These are phyloP conservation scores for Capronia coronata DNA, from an alignment of 2,329 filamentous ascomycete species.

Conservation along the genomic window DNA sequence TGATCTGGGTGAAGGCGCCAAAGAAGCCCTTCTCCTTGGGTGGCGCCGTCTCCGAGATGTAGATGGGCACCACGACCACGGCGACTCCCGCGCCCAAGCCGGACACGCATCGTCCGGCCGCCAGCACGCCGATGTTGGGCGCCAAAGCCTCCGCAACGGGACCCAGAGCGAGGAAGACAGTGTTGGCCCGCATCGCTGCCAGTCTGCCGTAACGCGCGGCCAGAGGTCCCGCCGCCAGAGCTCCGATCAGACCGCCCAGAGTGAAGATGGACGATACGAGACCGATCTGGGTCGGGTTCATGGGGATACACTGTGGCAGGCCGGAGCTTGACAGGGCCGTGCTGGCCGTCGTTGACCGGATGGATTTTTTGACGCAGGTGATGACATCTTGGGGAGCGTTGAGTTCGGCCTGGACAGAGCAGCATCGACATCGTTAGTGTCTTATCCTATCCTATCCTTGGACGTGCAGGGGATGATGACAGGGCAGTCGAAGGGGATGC, in stretches of 20 bases:
- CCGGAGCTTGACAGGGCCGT: slow-evolving; percentile 58
- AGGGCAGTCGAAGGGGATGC: neutral
- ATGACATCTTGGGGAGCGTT: slow-evolving; percentile 94
- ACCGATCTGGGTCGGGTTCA: slow-evolving; percentile 75
- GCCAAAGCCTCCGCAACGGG: slow-evolving; percentile 70
- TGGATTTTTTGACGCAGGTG: slow-evolving; percentile 65
- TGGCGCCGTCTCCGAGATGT: slow-evolving; percentile 87
- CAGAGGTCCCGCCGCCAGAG: slow-evolving; percentile 69
- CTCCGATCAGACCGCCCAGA: slow-evolving; percentile 76
- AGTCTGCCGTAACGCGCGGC: slow-evolving; percentile 71
- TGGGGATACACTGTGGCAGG: slow-evolving; percentile 81
- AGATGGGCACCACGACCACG: slow-evolving; percentile 89
- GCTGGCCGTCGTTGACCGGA: slow-evolving; percentile 30
- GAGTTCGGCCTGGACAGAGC: slow-evolving; percentile 64
- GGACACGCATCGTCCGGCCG: slow-evolving; percentile 68
- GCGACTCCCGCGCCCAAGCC: slow-evolving; percentile 81
- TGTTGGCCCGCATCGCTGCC: slow-evolving; percentile 69
- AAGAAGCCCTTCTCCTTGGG: slow-evolving; percentile 71
- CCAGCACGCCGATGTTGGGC: slow-evolving; percentile 59
- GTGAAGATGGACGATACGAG: slow-evolving; percentile 91
- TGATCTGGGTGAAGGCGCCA: slow-evolving; percentile 78
- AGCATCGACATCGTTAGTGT: neutral
- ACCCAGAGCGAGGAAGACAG: slow-evolving; percentile 68
- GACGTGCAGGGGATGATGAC: neutral
- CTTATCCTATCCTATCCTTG: neutral